phyloP scores from a whole-genome alignment of 2,329 filamentous ascomycete species.

The Orbilia ellipsospora region DNA sequence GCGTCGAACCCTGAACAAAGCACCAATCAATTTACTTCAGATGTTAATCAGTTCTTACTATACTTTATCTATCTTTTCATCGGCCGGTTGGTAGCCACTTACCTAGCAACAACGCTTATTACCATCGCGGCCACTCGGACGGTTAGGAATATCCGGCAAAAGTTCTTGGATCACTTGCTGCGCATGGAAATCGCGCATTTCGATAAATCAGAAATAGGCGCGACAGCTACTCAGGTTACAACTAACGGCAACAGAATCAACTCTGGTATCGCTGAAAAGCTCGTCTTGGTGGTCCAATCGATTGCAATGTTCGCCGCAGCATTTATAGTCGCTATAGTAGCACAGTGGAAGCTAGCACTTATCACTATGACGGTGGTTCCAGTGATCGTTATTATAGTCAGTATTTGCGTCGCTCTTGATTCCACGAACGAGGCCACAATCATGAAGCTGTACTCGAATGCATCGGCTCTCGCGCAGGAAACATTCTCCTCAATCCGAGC shows the following conservation, averaged over 20 bases:
- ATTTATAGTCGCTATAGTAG: constrained; percentile 69
- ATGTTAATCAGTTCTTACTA: constrained; percentile 62
- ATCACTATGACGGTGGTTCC: constrained; percentile 70
- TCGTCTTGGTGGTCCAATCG: constrained; percentile 71
- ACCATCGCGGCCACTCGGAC: constrained; percentile 68
- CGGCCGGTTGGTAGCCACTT: constrained; percentile 72
- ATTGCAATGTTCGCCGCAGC: constrained; percentile 67
- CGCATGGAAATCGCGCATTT: constrained; percentile 75
- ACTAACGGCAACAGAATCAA: constrained; percentile 73
- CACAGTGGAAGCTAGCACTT: constrained; percentile 71
- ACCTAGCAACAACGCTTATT: constrained; percentile 69
- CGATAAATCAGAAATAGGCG: constrained; percentile 66
- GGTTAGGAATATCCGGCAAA: constrained; percentile 67
- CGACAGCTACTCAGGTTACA: constrained; percentile 66
- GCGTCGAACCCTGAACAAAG: constrained; percentile 19
- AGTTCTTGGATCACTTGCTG: constrained; percentile 74
- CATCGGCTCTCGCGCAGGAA: constrained; percentile 72
- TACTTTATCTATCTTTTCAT: constrained; percentile 79
- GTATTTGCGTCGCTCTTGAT: constrained; percentile 68
- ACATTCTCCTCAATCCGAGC: constrained; percentile 71
- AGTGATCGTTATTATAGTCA: constrained; percentile 68
- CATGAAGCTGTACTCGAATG: constrained; percentile 68
- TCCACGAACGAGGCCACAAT: constrained; percentile 67
- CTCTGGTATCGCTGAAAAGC: constrained; percentile 66
- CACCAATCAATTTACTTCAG: constrained; percentile 20